These are phyloP conservation scores for Terfezia claveryi DNA, from an alignment of 495 filamentous ascomycete genomes.

Conservation along the genomic window DNA sequence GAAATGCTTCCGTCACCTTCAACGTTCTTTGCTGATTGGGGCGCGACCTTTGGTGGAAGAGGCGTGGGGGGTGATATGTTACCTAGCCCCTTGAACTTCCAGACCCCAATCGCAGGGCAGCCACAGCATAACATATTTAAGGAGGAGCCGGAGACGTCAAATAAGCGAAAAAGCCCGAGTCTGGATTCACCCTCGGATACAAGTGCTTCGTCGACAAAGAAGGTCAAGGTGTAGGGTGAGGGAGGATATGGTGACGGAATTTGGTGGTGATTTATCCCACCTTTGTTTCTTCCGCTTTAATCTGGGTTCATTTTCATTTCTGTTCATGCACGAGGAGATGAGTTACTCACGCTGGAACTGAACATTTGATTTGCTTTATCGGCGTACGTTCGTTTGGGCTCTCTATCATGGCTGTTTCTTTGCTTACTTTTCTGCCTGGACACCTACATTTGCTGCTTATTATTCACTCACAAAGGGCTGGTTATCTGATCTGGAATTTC, in stretches of 20 bases:
- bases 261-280: background rate
- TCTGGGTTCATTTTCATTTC: too few species aligned
- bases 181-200: background rate
- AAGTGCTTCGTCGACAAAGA: background rate
- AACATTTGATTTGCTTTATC: too few species aligned
- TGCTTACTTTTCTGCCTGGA: too few species aligned
- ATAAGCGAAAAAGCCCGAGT: conserved; percentile 19
- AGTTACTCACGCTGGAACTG: too few species aligned
- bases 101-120: conserved; percentile 55
- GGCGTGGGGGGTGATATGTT: conserved; percentile 51
- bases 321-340: too few species aligned
- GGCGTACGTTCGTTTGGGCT: too few species aligned
- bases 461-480: background rate
- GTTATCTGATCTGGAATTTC: background rate
- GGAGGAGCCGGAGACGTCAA: conserved; percentile 22
- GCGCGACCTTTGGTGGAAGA: conserved; percentile 36
- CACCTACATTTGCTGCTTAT: background rate
- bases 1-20: conserved; percentile 70
- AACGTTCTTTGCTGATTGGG: conserved; percentile 85
- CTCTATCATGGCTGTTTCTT: too few species aligned
- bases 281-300: background rate
- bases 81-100: conserved; percentile 77
- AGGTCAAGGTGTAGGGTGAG: background rate
- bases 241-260: background rate
- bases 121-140: conserved; percentile 21